phyloP scores from a whole-genome alignment of 208 protist genomes.

The Leishmania braziliensis region DNA sequence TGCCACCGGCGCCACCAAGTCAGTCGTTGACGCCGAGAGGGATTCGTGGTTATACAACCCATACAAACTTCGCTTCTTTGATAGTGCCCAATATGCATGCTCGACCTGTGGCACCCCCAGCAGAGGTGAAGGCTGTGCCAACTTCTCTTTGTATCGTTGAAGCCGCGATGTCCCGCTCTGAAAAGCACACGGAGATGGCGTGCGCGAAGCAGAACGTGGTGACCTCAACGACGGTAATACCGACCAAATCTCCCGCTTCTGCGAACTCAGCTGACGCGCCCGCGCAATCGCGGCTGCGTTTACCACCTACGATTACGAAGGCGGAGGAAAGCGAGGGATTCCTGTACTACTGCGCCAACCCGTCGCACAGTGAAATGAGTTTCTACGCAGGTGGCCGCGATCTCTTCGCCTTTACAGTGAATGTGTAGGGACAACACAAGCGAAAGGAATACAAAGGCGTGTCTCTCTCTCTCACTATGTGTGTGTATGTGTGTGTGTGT shows the following conservation, averaged over 20 bases:
- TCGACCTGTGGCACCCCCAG: neutral
- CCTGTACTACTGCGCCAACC: constrained; percentile 83
- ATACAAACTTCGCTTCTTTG: neutral
- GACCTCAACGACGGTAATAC: neutral
- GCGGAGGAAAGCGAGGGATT: constrained; percentile 47
- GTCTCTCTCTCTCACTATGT: neutral
- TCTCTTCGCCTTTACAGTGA: neutral
- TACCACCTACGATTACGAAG: constrained; percentile 25
- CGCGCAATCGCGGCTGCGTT: neutral
- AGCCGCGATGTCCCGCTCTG: neutral
- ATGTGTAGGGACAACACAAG: neutral
- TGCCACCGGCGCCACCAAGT: neutral
- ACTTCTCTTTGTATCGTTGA: neutral
- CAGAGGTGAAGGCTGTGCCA: neutral
- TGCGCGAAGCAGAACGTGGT: neutral
- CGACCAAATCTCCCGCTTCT: neutral
- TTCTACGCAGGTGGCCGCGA: constrained; percentile 15
- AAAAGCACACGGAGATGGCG: no score
- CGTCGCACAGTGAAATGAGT: constrained; percentile 16
- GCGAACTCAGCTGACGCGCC: neutral
- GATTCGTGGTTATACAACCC: constrained; percentile 13
- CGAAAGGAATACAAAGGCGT: neutral
- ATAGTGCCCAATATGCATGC: constrained; percentile 9
- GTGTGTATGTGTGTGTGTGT: neutral
- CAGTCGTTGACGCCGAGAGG: constrained; percentile 2